These are phyloP conservation scores for Ceriops decandra DNA, from an alignment of 345 rosid genomes.

Conservation along the genomic window DNA sequence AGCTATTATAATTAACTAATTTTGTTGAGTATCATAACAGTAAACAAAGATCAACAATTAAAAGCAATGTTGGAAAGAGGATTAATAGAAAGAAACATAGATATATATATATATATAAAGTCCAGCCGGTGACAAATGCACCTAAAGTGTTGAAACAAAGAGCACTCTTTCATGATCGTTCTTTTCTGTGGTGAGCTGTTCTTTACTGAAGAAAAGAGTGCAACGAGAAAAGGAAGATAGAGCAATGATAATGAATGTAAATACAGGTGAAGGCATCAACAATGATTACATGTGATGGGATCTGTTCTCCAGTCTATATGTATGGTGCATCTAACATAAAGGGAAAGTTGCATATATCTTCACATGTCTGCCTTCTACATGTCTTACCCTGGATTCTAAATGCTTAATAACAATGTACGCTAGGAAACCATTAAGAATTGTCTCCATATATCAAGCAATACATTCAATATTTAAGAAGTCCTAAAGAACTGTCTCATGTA, in stretches of 20 bases:
- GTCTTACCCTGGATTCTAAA: too few species aligned
- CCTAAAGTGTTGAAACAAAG: slow-evolving; percentile 35
- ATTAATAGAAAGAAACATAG: slow-evolving; percentile 14
- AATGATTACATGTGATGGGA: slow-evolving; percentile 1
- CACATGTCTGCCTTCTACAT: background rate
- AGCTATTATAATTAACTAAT: background rate
- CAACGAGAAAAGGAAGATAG: slow-evolving; percentile 9
- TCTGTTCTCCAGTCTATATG: background rate
- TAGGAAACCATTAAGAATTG: too few species aligned
- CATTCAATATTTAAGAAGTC: too few species aligned
- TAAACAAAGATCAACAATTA: slow-evolving; percentile 3
- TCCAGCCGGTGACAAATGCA: slow-evolving; percentile 2
- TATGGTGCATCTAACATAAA: background rate
- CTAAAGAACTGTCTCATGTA: too few species aligned
- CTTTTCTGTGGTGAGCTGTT: slow-evolving; percentile 12
- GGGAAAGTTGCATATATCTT: background rate
- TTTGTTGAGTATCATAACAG: background rate
- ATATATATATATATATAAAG: background rate
- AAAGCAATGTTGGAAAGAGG: slow-evolving; percentile 20
- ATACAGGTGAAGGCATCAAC: background rate
- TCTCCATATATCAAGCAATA: too few species aligned
- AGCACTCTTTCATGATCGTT: slow-evolving; percentile 32
- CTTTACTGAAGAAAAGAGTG: slow-evolving; percentile 24
- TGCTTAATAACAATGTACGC: too few species aligned
- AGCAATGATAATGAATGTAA: background rate